These are phyloP conservation scores for Amanita fuliginea DNA, from an alignment of 768 basidiomycete species.

Conservation along the genomic window DNA sequence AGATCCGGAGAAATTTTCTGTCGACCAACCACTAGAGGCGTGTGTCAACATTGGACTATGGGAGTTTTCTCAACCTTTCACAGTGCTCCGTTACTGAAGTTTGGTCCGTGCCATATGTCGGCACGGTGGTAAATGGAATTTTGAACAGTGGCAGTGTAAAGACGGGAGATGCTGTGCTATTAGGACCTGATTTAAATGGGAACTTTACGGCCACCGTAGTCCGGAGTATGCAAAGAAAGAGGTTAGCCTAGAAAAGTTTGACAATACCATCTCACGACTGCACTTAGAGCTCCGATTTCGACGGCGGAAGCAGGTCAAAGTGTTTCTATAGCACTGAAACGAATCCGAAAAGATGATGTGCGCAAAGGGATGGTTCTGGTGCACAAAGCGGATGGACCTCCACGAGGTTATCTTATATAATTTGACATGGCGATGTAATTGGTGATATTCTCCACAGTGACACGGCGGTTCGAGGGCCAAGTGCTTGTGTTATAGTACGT, in stretches of 20 bases:
- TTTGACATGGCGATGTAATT: not conserved
- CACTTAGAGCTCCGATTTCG: constrained; percentile 58
- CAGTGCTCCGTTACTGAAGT: constrained; percentile 81
- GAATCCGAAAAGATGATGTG: constrained; percentile 68
- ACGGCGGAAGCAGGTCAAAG: constrained; percentile 93
- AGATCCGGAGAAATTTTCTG: constrained; percentile 70
- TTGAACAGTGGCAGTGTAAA: constrained; percentile 66
- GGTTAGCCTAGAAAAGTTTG: constrained; percentile 29
- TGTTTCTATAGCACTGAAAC: constrained; percentile 87
- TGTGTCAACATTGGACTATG: not conserved
- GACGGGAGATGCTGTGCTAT: constrained; percentile 68
- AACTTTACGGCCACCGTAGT: constrained; percentile 72
- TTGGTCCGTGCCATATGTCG: constrained; percentile 82
- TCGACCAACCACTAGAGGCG: constrained; percentile 75
- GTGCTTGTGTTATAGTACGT: constrained; percentile 86
- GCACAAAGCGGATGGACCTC: constrained; percentile 65
- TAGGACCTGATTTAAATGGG: constrained; percentile 92
- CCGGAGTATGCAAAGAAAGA: constrained; percentile 90
- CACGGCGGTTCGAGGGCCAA: constrained; percentile 84
- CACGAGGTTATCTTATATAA: constrained; percentile 40
- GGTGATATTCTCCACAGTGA: constrained; percentile 34
- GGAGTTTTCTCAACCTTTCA: not conserved
- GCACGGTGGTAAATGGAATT: constrained; percentile 79
- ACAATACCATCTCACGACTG: not conserved
- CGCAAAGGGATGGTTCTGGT: constrained; percentile 95